Conservation (phyloP, 805 yeast species). For the Ogataea paraovalis region DNA sequence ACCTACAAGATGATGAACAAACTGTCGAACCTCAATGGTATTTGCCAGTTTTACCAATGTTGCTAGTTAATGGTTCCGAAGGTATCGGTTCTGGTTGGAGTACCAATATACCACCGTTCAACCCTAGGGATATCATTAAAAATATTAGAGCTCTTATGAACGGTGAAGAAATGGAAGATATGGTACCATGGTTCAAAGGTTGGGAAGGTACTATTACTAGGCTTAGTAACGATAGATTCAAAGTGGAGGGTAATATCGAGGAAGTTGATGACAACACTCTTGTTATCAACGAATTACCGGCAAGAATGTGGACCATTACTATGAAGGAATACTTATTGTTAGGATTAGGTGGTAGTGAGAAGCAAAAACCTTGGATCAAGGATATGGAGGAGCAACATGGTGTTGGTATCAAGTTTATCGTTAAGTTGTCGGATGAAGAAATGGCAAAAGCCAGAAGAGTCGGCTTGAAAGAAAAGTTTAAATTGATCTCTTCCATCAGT, state of each 20-base stretch:
- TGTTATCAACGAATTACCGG: constrained; percentile 90
- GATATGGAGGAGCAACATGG: constrained; percentile 96
- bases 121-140: constrained; percentile 76
- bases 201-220: constrained; percentile 84
- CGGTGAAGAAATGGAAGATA: constrained; percentile 62
- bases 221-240: constrained; percentile 61
- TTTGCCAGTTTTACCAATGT: constrained; percentile 88
- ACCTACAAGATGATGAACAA: constrained; percentile 88
- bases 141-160: constrained; percentile 73
- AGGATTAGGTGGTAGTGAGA: constrained; percentile 75
- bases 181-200: constrained; percentile 93
- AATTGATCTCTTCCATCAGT: constrained; percentile 62
- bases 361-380: constrained; percentile 77
- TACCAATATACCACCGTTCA: constrained; percentile 84
- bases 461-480: constrained; percentile 84
- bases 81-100: constrained; percentile 99
- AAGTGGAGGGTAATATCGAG: constrained; percentile 75
- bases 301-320: constrained; percentile 86
- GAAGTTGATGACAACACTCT: constrained; percentile 74
- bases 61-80: constrained; percentile 93
- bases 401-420: constrained; percentile 69
- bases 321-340: constrained; percentile 79
- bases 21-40: constrained; percentile 96
- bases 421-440: constrained; percentile 71
- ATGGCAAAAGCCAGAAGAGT: constrained; percentile 73